phyloP scores from a whole-genome alignment of 1,139 yeast species.

The Geotrichum bryndzae region DNA sequence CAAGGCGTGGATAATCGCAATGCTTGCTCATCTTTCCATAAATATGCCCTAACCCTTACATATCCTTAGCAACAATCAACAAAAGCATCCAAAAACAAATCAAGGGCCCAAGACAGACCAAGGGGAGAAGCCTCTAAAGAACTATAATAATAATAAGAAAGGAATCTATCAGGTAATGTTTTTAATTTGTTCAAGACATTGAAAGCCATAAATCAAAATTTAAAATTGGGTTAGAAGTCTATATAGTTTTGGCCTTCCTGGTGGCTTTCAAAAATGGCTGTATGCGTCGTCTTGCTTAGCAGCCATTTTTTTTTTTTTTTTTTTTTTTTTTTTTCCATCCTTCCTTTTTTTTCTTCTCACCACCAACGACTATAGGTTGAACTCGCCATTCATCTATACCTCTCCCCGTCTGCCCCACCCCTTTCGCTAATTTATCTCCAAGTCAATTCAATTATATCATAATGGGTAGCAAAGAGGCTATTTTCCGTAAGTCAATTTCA shows the following conservation, averaged over 20 bases:
- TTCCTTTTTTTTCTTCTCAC: not conserved
- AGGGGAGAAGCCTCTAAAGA: not conserved
- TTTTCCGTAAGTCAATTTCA: conserved; percentile 22
- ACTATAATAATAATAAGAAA: no score
- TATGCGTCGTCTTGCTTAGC: not conserved
- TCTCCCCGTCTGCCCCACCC: not conserved
- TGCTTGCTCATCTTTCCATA: not conserved
- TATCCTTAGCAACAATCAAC: not conserved
- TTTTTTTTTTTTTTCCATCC: not conserved
- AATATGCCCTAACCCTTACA: not conserved
- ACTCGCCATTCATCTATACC: not conserved
- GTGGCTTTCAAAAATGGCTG: not conserved
- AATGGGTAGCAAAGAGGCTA: conserved; percentile 21
- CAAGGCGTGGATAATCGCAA: not conserved
- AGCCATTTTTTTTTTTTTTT: not conserved
- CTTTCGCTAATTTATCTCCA: not conserved
- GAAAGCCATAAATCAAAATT: not conserved
- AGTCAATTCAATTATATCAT: not conserved
- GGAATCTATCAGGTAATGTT: not conserved
- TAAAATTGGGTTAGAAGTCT: not conserved
- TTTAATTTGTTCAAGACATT: not conserved
- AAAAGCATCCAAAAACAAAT: not conserved
- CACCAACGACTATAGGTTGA: not conserved
- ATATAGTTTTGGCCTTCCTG: not conserved
- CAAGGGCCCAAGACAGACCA: not conserved